These are phyloP conservation scores for Nakazawaea molendinolei DNA, from an alignment of 805 yeast species.

Conservation along the genomic window DNA sequence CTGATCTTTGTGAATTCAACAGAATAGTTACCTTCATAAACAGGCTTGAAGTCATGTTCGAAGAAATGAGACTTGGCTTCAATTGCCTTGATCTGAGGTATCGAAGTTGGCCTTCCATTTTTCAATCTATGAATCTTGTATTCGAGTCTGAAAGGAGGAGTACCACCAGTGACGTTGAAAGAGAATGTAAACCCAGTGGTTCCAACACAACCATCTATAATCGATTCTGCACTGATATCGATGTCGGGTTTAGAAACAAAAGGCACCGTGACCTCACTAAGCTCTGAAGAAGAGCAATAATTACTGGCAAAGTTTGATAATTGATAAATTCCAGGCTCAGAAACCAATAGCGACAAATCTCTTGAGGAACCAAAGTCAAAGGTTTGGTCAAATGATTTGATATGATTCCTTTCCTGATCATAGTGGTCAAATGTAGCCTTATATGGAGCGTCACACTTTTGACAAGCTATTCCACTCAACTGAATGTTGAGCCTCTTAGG, in stretches of 20 bases:
- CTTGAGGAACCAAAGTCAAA: conserved; percentile 22
- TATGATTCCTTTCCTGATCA: conserved; percentile 16
- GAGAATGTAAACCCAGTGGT: conserved; percentile 70
- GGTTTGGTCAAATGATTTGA: conserved; percentile 16
- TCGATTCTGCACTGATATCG: conserved; percentile 44
- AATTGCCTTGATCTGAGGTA: conserved; percentile 20
- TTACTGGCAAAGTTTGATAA: conserved; percentile 49
- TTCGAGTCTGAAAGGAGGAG: conserved; percentile 75
- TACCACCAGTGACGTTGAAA: conserved; percentile 61
- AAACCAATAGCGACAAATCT: conserved; percentile 30
- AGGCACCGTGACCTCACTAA: conserved; percentile 41
- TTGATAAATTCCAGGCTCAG: conserved; percentile 60
- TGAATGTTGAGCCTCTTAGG: conserved; percentile 26
- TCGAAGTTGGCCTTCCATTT: conserved; percentile 18
- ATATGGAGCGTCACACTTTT: conserved; percentile 41
- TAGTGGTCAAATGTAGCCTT: conserved; percentile 24
- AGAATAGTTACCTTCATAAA: conserved; percentile 72
- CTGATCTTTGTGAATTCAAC: conserved; percentile 60
- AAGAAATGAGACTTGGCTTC: conserved; percentile 24
- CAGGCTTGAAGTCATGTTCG: conserved; percentile 66
- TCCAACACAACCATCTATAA: conserved; percentile 86
- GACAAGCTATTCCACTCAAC: conserved; percentile 18
- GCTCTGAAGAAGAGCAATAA: conserved; percentile 66
- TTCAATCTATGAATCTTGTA: conserved; percentile 53
- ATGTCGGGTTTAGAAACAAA: conserved; percentile 35